Conservation (phyloP, 2,329 filamentous ascomycete species). For the Clarireedia hainanense region DNA sequence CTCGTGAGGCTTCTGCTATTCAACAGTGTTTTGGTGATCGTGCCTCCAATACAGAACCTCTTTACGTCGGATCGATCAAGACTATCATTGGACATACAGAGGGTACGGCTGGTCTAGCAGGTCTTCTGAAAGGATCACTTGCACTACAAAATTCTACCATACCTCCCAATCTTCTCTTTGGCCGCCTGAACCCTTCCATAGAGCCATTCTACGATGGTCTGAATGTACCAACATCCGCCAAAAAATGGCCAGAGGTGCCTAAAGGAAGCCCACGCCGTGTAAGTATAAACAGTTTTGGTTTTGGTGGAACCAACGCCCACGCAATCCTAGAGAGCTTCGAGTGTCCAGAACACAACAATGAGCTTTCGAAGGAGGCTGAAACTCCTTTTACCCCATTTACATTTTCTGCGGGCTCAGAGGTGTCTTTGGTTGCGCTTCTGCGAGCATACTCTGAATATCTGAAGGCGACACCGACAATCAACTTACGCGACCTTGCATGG, state of each 20-base stretch:
- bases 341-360: background rate
- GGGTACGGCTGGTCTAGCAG: conserved; percentile 23
- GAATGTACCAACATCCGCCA: background rate
- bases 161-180: conserved; percentile 26
- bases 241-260: background rate
- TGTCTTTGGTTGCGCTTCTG: conserved; percentile 1
- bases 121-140: conserved; percentile 23
- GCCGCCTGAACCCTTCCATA: conserved; percentile 24
- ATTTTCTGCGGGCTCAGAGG: conserved; percentile 12
- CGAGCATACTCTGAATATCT: conserved; percentile 4
- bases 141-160: conserved; percentile 24
- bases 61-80: conserved; percentile 23
- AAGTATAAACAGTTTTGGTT: conserved; percentile 14
- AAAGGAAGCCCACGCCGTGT: conserved; percentile 7
- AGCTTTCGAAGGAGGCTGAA: background rate
- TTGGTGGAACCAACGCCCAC: conserved; percentile 26
- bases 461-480: background rate
- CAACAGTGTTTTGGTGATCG: background rate
- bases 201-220: background rate
- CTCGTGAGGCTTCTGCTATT: background rate
- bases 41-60: background rate
- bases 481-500: conserved; percentile 9
- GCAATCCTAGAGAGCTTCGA: conserved; percentile 27
- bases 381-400: conserved; percentile 1
- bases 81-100: conserved; percentile 24